Conservation (phyloP, 768 basidiomycete species). For the Xerocomus brunneocitrinus region DNA sequence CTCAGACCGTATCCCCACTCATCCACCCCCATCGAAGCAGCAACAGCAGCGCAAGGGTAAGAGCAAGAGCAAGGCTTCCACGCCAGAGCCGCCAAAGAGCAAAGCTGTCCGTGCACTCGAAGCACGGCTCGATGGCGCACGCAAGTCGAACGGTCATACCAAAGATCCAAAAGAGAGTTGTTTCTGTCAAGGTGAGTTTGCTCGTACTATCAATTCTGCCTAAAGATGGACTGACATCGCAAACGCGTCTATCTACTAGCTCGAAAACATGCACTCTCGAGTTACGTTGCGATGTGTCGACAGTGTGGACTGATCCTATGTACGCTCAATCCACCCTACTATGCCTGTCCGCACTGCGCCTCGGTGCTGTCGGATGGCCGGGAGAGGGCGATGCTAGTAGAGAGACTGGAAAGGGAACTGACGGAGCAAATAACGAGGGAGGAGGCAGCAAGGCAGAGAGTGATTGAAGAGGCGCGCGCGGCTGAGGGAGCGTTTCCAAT, state of each 20-base stretch:
- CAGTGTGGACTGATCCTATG: slow-evolving; percentile 64
- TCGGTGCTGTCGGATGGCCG: slow-evolving; percentile 34
- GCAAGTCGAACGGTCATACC: slow-evolving; percentile 28
- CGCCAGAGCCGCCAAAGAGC: slow-evolving; percentile 40
- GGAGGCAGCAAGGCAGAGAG: slow-evolving; percentile 43
- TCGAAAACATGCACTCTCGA: slow-evolving; percentile 52
- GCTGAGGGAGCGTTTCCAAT: slow-evolving; percentile 62
- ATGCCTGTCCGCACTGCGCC: slow-evolving; percentile 53
- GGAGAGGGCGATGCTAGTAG: slow-evolving; percentile 35
- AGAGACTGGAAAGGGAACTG: slow-evolving; percentile 43
- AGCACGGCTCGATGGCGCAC: slow-evolving; percentile 39
- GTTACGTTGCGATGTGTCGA: slow-evolving; percentile 50
- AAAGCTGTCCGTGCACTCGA: slow-evolving; percentile 47
- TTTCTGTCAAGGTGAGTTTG: slow-evolving; percentile 57
- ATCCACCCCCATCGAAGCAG: slow-evolving; percentile 13
- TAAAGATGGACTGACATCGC: not conserved
- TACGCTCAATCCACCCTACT: slow-evolving; percentile 47
- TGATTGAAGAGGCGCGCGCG: slow-evolving; percentile 42
- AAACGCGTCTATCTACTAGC: slow-evolving; percentile 34
- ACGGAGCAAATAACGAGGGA: slow-evolving; percentile 43
- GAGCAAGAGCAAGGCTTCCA: slow-evolving; percentile 40
- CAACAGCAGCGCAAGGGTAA: slow-evolving; percentile 24
- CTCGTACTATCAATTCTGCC: not conserved
- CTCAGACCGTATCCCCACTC: slow-evolving; percentile 50
- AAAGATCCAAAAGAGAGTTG: slow-evolving; percentile 63